Conservation (phyloP, 805 yeast genomes). For the Yamadazyma phyllophila region DNA sequence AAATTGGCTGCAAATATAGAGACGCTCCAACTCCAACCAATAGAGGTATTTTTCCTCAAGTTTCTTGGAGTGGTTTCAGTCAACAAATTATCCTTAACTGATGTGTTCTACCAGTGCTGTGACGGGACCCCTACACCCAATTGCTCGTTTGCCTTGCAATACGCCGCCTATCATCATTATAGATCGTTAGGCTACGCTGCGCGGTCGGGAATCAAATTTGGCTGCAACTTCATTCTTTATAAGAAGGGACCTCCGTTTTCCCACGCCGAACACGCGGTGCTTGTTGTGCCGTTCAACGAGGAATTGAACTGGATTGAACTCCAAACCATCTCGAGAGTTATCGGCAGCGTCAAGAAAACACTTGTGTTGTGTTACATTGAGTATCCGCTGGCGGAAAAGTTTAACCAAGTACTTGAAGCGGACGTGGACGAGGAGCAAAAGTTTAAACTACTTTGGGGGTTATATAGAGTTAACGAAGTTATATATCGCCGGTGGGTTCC, state of each 20-base stretch:
- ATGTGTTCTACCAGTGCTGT: constrained; percentile 25
- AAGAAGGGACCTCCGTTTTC: constrained; percentile 92
- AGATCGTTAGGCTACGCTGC: constrained; percentile 94
- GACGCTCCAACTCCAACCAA: constrained; percentile 67
- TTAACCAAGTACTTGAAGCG: constrained; percentile 14
- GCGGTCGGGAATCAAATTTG: constrained; percentile 87
- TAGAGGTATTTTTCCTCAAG: constrained; percentile 69
- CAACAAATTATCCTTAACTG: constrained; percentile 11
- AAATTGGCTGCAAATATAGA: constrained; percentile 30
- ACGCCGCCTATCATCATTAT: constrained; percentile 81
- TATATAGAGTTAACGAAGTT: constrained; percentile 60
- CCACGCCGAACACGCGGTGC: constrained; percentile 84
- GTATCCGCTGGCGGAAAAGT: constrained; percentile 40
- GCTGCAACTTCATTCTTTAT: constrained; percentile 80
- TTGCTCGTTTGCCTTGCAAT: constrained; percentile 49
- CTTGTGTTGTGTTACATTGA: constrained; percentile 69
- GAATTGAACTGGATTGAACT: constrained; percentile 48
- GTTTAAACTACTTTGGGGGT: constrained; percentile 31
- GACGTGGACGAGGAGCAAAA: constrained; percentile 14
- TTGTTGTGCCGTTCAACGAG: constrained; percentile 44
- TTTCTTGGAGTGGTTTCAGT: constrained; percentile 48
- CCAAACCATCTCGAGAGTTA: constrained; percentile 72
- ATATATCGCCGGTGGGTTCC: constrained; percentile 84
- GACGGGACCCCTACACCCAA: constrained; percentile 3
- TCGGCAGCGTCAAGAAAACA: constrained; percentile 82